A percentile compares a stretch with the other conserved stretches of the same genome.
Evolutionary conservation across 2,329 filamentous ascomycete genomes (phyloP).

Genomic region (Botrytis squamosa): DNA sequence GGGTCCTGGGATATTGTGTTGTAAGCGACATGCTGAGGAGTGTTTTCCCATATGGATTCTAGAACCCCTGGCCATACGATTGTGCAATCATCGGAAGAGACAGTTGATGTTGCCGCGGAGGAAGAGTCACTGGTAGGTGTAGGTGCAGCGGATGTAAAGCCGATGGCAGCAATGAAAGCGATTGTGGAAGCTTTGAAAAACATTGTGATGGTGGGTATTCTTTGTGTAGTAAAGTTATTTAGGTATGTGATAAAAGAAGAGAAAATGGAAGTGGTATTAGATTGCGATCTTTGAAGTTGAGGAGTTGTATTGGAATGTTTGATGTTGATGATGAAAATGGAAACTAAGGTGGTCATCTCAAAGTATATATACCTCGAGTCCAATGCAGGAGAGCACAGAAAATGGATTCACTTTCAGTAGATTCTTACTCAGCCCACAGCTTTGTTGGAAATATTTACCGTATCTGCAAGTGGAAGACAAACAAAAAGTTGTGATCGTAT

Average conservation of each 20-base stretch:
- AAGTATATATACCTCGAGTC: conserved; percentile 9
- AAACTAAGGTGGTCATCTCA: not conserved
- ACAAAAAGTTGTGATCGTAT: not conserved
- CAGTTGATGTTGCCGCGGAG: not conserved
- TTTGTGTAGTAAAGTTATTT: not conserved
- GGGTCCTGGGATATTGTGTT: not conserved
- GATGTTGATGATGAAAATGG: not conserved
- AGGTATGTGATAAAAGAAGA: not conserved
- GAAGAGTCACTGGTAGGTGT: not conserved
- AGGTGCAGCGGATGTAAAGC: not conserved
- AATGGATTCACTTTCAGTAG: not conserved
- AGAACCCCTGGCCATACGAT: not conserved
- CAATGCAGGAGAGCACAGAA: not conserved
- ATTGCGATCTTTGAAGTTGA: not conserved
- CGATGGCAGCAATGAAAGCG: not conserved
- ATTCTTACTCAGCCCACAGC: not conserved
- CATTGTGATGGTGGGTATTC: not conserved
- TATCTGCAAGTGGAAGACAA: not conserved
- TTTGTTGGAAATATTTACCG: not conserved
- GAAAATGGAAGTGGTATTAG: too few relatives aligned
- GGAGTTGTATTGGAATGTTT: not conserved
- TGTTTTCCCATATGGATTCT: not conserved
- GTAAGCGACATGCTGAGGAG: not conserved
- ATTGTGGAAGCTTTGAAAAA: not conserved
- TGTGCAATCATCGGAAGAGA: not conserved